Conservation (phyloP, 2,329 filamentous ascomycete genomes). For the Trichoderma atroviride region DNA sequence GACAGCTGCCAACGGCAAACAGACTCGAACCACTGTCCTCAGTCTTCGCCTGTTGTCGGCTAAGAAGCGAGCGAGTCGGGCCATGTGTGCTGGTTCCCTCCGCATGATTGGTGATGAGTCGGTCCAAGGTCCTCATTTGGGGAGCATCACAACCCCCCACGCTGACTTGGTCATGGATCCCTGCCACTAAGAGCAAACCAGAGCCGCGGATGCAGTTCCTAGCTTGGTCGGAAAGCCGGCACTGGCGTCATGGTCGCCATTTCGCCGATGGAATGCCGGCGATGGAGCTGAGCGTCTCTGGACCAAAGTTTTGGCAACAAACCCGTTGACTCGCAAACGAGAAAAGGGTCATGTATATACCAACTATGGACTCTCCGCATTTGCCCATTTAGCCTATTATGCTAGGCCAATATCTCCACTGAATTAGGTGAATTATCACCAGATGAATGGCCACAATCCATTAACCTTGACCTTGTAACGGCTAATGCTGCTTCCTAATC, state of each 20-base stretch:
- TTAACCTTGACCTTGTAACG: neutral
- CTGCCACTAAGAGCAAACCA: slow-evolving; percentile 13
- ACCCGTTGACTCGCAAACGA: neutral
- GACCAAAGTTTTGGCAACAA: neutral
- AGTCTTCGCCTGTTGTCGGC: neutral
- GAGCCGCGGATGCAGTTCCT: slow-evolving; percentile 5
- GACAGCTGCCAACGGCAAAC: neutral
- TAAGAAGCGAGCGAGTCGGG: neutral
- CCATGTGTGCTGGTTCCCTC: neutral
- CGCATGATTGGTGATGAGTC: neutral
- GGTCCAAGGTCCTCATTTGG: neutral
- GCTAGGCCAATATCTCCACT: slow-evolving; percentile 12
- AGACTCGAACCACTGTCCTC: neutral
- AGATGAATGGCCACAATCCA: neutral
- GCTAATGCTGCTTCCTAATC: neutral
- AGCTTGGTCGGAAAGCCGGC: slow-evolving; percentile 16
- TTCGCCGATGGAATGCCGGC: slow-evolving; percentile 24
- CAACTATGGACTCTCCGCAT: slow-evolving; percentile 7
- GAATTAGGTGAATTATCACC: slow-evolving; percentile 20
- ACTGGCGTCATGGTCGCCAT: slow-evolving; percentile 19
- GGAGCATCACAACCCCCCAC: slow-evolving; percentile 8
- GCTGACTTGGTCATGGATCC: slow-evolving; percentile 5
- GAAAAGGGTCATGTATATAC: neutral
- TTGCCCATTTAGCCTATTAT: slow-evolving; percentile 19
- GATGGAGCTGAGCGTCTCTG: neutral